phyloP scores from a whole-genome alignment of 2,329 filamentous ascomycete genomes.

The Epicoccum sorghinum region DNA sequence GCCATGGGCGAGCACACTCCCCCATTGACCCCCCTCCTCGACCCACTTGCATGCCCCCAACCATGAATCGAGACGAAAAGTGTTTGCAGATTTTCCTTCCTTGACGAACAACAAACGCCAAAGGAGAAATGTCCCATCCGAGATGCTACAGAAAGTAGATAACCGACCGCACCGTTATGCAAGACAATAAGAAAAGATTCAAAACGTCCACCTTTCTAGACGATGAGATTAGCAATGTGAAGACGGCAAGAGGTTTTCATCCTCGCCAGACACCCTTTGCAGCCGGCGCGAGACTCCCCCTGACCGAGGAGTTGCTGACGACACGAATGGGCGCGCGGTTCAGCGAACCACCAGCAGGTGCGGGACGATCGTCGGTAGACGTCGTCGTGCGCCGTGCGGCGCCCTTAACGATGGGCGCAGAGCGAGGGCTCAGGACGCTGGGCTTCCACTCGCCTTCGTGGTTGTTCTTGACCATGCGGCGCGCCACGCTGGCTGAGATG shows the following conservation, averaged over 20 bases:
- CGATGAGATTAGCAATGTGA: slow-evolving; percentile 8
- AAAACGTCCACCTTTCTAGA: slow-evolving; percentile 9
- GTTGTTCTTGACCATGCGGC: slow-evolving; percentile 69
- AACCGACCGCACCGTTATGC: slow-evolving; percentile 1
- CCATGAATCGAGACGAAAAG: no score
- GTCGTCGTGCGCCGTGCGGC: slow-evolving; percentile 45
- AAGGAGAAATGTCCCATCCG: background rate
- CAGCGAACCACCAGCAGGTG: slow-evolving; percentile 24
- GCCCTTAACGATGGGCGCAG: slow-evolving; percentile 64
- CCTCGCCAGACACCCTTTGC: slow-evolving; percentile 44
- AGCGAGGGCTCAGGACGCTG: slow-evolving; percentile 67
- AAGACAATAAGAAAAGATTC: slow-evolving; percentile 6
- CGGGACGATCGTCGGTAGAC: slow-evolving; percentile 39
- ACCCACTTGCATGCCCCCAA: no score
- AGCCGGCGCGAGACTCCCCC: slow-evolving; percentile 39
- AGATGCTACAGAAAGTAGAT: slow-evolving; percentile 3
- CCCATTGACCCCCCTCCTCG: no score
- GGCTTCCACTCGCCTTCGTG: slow-evolving; percentile 62
- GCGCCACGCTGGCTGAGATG: slow-evolving; percentile 68
- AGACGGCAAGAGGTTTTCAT: slow-evolving; percentile 8
- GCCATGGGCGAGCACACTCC: no score
- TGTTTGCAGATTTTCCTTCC: no score
- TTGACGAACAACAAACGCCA: slow-evolving; percentile 6
- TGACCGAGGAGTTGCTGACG: slow-evolving; percentile 36
- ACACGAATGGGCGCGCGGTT: slow-evolving; percentile 42